Conservation (phyloP, 2,329 filamentous ascomycete species). For the Diaporthe citrichinensis region DNA sequence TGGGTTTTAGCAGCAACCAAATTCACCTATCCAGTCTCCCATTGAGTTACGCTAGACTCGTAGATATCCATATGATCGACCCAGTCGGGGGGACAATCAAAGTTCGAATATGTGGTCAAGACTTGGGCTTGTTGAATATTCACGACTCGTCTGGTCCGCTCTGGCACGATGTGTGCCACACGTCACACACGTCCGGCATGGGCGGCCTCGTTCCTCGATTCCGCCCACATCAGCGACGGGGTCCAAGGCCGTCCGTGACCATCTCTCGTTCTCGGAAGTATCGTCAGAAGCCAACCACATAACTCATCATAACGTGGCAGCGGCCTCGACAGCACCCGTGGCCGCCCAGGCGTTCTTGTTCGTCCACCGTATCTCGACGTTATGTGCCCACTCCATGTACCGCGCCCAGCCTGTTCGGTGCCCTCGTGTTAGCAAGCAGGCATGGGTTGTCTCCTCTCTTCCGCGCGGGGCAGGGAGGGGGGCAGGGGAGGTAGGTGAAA, state of each 20-base stretch:
- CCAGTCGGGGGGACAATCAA: not conserved
- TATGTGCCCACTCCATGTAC: conserved; percentile 95
- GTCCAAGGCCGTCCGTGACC: not conserved
- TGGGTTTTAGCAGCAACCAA: not conserved
- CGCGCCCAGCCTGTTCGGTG: conserved; percentile 81
- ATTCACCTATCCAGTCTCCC: not conserved
- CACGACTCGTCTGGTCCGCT: not conserved
- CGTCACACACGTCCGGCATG: not conserved
- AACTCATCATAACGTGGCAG: conserved; percentile 62
- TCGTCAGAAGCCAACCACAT: not conserved
- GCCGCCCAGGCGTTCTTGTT: conserved; percentile 75
- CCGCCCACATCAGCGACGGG: not conserved
- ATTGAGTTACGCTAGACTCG: not conserved
- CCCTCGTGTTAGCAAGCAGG: conserved; percentile 32
- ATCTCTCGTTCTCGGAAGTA: not conserved
- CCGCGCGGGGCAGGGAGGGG: not conserved
- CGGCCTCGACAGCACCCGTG: conserved; percentile 74
- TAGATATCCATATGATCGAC: not conserved
- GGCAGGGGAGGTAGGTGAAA: not conserved
- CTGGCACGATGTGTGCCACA: not conserved
- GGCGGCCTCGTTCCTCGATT: not conserved
- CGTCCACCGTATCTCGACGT: conserved; percentile 78
- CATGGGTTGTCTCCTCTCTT: not conserved
- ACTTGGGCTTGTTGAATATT: no score
- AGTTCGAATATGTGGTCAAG: not conserved